phyloP scores from a whole-genome alignment of 306 rosid species.

The Dalbergia oliveri region DNA sequence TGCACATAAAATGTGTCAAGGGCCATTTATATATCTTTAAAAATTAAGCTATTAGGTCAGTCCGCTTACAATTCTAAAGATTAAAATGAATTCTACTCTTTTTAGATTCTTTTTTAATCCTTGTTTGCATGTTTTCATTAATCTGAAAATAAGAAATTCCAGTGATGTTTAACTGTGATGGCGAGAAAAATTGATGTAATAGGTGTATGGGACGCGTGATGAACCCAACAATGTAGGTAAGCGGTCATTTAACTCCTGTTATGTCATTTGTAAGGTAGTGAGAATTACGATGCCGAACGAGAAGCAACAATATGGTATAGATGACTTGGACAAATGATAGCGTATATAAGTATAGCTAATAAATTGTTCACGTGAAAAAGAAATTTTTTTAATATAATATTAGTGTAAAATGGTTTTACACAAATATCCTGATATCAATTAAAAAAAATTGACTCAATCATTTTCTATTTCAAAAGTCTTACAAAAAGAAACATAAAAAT shows the following conservation, averaged over 20 bases:
- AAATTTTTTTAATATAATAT: no score
- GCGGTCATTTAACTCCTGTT: constrained; percentile 11
- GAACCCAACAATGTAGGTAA: neutral
- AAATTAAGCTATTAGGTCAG: no score
- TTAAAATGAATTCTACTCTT: neutral
- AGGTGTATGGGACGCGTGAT: constrained; percentile 11
- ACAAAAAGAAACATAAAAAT: no score
- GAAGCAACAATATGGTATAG: neutral
- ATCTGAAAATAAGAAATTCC: neutral
- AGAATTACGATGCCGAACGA: constrained; percentile 4
- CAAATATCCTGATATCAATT: no score
- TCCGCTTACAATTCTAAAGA: no score
- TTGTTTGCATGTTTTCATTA: neutral
- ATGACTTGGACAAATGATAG: neutral
- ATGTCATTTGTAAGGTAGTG: constrained; percentile 8
- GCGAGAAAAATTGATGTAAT: constrained; percentile 10
- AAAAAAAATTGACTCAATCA: no score
- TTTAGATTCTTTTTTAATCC: neutral
- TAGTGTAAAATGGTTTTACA: no score
- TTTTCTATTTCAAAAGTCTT: no score
- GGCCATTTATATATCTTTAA: no score
- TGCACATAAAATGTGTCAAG: neutral
- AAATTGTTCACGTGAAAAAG: no score
- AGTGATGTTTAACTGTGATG: neutral
- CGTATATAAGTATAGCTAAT: no score